Conservation (phyloP, 208 protist genomes). For the Phytomonas sp. region DNA sequence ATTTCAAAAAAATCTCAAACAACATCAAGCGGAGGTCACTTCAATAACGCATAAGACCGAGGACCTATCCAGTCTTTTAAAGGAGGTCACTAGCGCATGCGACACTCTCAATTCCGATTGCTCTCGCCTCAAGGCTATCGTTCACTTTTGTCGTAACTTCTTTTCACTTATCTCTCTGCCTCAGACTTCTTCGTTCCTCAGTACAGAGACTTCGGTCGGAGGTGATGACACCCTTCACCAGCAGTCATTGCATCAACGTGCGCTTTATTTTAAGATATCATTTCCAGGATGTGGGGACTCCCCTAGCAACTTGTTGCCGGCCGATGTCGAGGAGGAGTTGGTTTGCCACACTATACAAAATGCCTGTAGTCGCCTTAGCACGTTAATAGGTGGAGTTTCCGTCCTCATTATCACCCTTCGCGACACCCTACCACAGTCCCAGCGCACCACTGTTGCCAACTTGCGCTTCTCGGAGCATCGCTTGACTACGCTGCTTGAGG, state of each 20-base stretch:
- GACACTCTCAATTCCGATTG: slow-evolving; percentile 40
- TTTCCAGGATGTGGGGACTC: neutral
- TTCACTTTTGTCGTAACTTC: slow-evolving; percentile 62
- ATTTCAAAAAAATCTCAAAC: slow-evolving; percentile 10
- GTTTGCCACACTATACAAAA: slow-evolving; percentile 13
- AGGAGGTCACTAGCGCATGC: slow-evolving; percentile 22
- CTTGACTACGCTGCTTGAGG: slow-evolving; percentile 41
- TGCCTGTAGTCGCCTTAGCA: slow-evolving; percentile 20
- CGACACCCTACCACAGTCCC: slow-evolving; percentile 35
- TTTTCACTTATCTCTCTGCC: slow-evolving; percentile 11
- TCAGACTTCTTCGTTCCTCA: slow-evolving; percentile 2
- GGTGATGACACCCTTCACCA: neutral
- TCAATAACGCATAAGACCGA: slow-evolving; percentile 25
- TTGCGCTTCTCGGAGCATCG: slow-evolving; percentile 46
- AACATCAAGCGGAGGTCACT: slow-evolving; percentile 15
- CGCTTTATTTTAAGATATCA: neutral
- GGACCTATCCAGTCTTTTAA: slow-evolving; percentile 35
- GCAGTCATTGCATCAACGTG: neutral
- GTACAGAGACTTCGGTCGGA: neutral
- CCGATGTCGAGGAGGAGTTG: slow-evolving; percentile 15
- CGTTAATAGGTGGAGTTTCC: slow-evolving; percentile 41
- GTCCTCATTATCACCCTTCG: slow-evolving; percentile 51
- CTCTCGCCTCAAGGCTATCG: slow-evolving; percentile 28
- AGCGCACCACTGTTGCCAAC: slow-evolving; percentile 32
- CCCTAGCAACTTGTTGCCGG: neutral